Conservation (phyloP, 371 early-diverging fungal genomes). For the Mycotypha africana region DNA sequence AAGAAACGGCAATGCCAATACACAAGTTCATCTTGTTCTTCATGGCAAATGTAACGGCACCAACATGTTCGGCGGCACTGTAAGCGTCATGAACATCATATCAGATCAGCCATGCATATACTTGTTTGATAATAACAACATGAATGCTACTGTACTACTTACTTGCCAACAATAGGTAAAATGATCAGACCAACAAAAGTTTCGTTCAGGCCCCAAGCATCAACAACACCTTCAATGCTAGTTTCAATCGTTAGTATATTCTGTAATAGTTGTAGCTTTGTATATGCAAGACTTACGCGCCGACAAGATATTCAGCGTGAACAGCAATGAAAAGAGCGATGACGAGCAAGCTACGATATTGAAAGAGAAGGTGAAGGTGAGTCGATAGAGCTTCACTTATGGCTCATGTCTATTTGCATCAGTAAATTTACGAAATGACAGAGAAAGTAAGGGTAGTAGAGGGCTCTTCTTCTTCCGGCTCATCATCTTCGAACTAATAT, state of each 20-base stretch:
- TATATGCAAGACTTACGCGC: conserved; percentile 29
- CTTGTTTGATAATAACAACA: too few relatives aligned
- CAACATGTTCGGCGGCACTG: conserved; percentile 65
- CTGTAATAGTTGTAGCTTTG: neutral
- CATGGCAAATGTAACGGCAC: conserved; percentile 79
- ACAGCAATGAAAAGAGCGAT: conserved; percentile 63
- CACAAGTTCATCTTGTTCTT: conserved; percentile 90
- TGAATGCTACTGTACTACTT: too few relatives aligned
- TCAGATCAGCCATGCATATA: too few relatives aligned
- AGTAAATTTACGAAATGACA: conserved; percentile 25
- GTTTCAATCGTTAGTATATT: neutral
- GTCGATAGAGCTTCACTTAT: too few relatives aligned
- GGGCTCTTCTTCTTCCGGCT: conserved; percentile 49
- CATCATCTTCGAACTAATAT: conserved; percentile 42
- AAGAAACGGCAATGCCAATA: conserved; percentile 84
- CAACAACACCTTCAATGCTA: conserved; percentile 75
- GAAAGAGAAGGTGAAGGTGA: neutral
- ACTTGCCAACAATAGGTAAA: conserved; percentile 79
- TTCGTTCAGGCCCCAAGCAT: conserved; percentile 57
- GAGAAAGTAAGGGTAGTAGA: conserved; percentile 45
- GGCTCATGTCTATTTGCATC: neutral
- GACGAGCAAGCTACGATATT: conserved; percentile 30
- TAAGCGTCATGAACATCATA: too few relatives aligned
- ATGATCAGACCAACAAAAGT: conserved; percentile 88
- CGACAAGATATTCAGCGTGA: conserved; percentile 81